Base-by-base conservation (phyloP, 306 rosid species). In the Malus asiatica region DNA sequence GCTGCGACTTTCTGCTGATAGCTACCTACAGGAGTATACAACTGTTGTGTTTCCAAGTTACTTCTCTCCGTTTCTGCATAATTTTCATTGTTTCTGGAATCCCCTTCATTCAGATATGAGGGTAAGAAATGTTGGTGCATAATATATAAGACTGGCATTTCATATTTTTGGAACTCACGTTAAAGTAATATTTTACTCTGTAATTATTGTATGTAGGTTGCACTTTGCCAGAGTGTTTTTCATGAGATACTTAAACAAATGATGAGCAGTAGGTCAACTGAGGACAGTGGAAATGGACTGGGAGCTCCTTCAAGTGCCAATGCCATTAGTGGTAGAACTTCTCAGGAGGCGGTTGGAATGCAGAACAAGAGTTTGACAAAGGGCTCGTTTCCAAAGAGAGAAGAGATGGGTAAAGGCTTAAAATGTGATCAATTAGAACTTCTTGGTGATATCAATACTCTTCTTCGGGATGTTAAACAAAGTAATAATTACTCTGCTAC, bases 61-160 rank as follows among this genome's bases (percentile, higher is more conserved):
- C 76, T 95, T 95, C 85, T 90, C 90, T 25, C 96, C 97, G 15
- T 89, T 95, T 84, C 87, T 95, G 83, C 99, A 95, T 83, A 90
- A 90, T 71, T 92, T 95, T 76, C 91, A 89, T 84, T 86, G 97
- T 86, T 95, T 90, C 87, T 92, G 96, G 97, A 89, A 84, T 84
- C 93, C 97, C 71, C 90, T 90, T 32, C 89, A 95, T 82, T 88
- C 97, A 70, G 99, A 95, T 86, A 90, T 88, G 95, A 95, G 94
- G 97, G 96, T 91, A 91, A 71, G 29, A 60, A 65, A 76, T 57
- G 71, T 58, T 55, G 70, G 55, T 45, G 22, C 62, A 42, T 74
- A 40, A 64, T 25, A 55, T 75, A 76, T 55, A 71, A 53, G 61
- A 66, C 8, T 38, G 15, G 33, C 55, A 72, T 71, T 79, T 72